phyloP scores from a whole-genome alignment of 257 asterid genomes.

The Gardenia jasminoides region DNA sequence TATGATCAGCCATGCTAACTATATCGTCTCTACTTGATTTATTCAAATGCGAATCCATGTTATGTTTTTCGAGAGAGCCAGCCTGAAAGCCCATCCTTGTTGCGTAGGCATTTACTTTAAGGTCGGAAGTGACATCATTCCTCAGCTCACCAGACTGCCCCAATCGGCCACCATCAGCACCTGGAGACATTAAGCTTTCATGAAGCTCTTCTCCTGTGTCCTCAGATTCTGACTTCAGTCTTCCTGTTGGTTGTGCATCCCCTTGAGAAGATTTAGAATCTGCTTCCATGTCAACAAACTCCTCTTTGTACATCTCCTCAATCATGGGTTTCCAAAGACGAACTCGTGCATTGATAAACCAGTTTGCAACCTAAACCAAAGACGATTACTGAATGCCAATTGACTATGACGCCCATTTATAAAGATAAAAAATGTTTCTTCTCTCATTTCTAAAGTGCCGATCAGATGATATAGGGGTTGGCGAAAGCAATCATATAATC shows the following conservation, averaged over 20 bases:
- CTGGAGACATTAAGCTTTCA: slow-evolving; percentile 27
- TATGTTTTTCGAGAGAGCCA: slow-evolving; percentile 29
- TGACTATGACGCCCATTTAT: neutral
- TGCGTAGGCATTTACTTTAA: slow-evolving; percentile 22
- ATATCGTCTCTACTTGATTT: slow-evolving; percentile 19
- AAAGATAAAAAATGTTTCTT: neutral
- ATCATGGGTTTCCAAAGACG: slow-evolving; percentile 93
- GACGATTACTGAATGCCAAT: slow-evolving; percentile 9
- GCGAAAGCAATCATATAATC: neutral
- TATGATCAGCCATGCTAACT: slow-evolving; percentile 16
- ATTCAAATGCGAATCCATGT: slow-evolving; percentile 23
- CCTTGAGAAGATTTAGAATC: slow-evolving; percentile 50
- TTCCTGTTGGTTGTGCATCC: slow-evolving; percentile 27
- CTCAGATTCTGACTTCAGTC: slow-evolving; percentile 37
- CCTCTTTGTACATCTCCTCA: slow-evolving; percentile 85
- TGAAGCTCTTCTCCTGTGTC: slow-evolving; percentile 40
- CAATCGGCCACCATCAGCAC: slow-evolving; percentile 25
- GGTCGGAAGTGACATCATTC: slow-evolving; percentile 26
- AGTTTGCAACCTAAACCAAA: slow-evolving; percentile 64
- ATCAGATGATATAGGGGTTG: neutral
- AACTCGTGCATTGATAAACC: slow-evolving; percentile 85
- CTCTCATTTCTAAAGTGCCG: too few species aligned
- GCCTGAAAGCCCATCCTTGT: slow-evolving; percentile 30
- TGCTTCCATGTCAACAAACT: slow-evolving; percentile 53
- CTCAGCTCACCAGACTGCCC: slow-evolving; percentile 25